Evolutionary conservation across 2,329 filamentous ascomycete genomes (phyloP), one percentile per base, ranked within the genome.

Genomic region (Lizonia empirigonia): DNA sequence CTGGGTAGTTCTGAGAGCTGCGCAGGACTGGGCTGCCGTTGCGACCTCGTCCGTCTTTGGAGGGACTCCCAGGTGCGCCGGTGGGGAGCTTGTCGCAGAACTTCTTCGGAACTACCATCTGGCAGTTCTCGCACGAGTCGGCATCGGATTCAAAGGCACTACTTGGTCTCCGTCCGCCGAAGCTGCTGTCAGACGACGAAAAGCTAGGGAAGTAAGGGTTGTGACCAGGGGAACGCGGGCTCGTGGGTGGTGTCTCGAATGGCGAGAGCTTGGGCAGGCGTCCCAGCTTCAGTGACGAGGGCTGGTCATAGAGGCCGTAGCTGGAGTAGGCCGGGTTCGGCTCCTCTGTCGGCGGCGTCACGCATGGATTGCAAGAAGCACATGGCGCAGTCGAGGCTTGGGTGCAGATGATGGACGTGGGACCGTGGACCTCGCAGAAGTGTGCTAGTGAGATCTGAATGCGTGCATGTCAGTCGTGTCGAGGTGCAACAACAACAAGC

Each of bases 371-470:
- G 67, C 82, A 85, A 63, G 80, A 77, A 37, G 73, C 68, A 64
- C 82, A 85, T 48, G 80, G 74, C 50, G 81, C 75, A 12, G 80
- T 80, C 39, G 80, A 74, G 57, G 82, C 79, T 68, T 84, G 82
- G 51, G 82, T 84, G 70, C 82, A 84, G 58, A 85, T 80, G 69
- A 84, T 83, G 49, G 81, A 83, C 44, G 82, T 85, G 15, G 82
- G 82, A 68, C 82, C 82, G 77, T 85, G 81, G 70, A 82, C 76
- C 74, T 85, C 82, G 72, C 82, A 85, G 69, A 85, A 85, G 73
- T 85, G 82, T 58, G 82, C 83, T 58, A 85, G 77, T 63, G 82
- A 84, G 66, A 85, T 78, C 82, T 85, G 63, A 27, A 19, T 16
- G 46, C n/a, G 39, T 19, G 26, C 27, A 41, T 16, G 57, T 70